Base-by-base conservation (phyloP, 768 basidiomycete species). In the Mrakia blollopis region DNA sequence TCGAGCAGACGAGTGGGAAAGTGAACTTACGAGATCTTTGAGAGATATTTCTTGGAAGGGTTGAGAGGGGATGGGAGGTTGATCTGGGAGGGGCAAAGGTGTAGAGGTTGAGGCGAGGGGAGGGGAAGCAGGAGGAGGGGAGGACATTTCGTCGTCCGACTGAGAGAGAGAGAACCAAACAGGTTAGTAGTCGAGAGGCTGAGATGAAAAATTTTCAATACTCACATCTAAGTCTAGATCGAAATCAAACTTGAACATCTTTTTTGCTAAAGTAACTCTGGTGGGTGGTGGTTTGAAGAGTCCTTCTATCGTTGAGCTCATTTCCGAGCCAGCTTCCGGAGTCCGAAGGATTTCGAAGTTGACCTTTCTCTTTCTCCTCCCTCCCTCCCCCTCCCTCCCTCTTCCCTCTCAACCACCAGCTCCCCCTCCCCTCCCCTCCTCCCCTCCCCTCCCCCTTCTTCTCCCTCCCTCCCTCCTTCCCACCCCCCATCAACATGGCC, bases 221-320 rank as follows among this genome's bases (percentile, higher is more conserved):
- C 72, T 79, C 77, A 86, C 86, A 25, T 77, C 70, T 18, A 77
- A 30, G 74, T 87, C 87, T 39, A 91, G 78, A 76, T 89, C 86
- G 80, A 92, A 92, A 80, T 90, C 86, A 81, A 91, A 91, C 79
- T 88, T 90, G 86, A 91, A 90, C 88, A 89, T 89, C 73, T 13
- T 47, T 4, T 13, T 47, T 4, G 21, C 47, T 50, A 13, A 71
- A 2, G 25, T 0, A 4, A 18, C 10, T 18, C 3, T 47, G 62
- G 62, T 37, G 11, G 73, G 16, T 47, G 62, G 62, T 37, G 11
- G 73, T 47, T 47, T 28, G 54, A 23, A 14, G 10, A 23, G 18
- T 28, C 54, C 57, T 74, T 41, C 23, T 6, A 32, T 2, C 13
- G 39, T 44, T n/a, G 69, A 47, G 21, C 18, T 14, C 37, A n/a